Evolutionary conservation across 495 filamentous ascomycete genomes (phyloP), one percentile per base, ranked within the genome.

Genomic region (Articulospora tetracladia): DNA sequence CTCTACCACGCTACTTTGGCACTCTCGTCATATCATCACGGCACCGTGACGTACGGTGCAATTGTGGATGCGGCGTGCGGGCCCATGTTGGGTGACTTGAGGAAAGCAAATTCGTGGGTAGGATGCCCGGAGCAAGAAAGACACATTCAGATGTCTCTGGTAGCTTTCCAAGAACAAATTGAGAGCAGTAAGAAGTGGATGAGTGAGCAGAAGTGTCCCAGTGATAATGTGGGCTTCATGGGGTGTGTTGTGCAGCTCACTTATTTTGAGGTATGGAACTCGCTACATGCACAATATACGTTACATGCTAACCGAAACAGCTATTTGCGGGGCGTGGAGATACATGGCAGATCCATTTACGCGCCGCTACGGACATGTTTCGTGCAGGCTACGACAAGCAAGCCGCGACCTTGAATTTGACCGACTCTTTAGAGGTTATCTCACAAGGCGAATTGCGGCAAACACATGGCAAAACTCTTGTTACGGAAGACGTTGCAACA

Each of bases 231-330:
- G 24, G 68, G 58, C 4, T 41, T 61, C 28, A 44, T 64, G 47
- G 48, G 58, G n/a, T 52, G 41, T 27, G 41, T 64, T 34, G 36
- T 61, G 34, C 65, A 64, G 41, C 41, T 67, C 3, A 39, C 58
- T 3, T 61, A 61, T 39, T 67, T 61, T 41, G 65, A 67, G 57
- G 65, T 67, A 46, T 64, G 47, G 19, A 19, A 19, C 73, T 22
- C 63, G 23, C 63, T 47, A 22, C 28, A 23, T 23, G 30, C 6
- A 34, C 6, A 7, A 55, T 28, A 8, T 3, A 56, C 1, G n/a
- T n/a, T n/a, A n/a, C n/a, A n/a, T 49, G 36, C 56, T 62, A 26
- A 66, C 25, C 22, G 30, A 13, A 22, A 2, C 15, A 67, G 65
- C 48, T 61, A 20, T 64, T 67, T 50, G 50, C 57, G 0, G 58